Conservation (phyloP, 495 filamentous ascomycete genomes). For the Xylaria longipes region DNA sequence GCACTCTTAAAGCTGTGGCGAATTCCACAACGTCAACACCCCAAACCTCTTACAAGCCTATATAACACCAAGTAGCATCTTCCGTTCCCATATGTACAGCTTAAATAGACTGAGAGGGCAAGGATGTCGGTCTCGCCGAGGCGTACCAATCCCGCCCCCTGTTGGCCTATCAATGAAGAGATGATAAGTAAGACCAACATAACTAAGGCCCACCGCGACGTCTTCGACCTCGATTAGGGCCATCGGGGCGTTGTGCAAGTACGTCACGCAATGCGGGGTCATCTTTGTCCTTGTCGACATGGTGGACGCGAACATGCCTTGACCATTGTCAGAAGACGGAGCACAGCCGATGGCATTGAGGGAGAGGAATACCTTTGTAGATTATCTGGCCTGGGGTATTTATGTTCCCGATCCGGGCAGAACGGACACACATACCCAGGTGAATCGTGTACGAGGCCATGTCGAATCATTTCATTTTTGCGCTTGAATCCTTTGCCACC, state of each 20-base stretch:
- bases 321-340: conserved; percentile 30
- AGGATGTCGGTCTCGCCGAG: background rate
- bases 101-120: background rate
- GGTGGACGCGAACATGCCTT: conserved; percentile 89
- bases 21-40: conserved; percentile 15
- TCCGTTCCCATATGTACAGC: conserved; percentile 22
- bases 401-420: conserved; percentile 93
- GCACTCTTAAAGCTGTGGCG: conserved; percentile 24
- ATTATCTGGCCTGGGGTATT: conserved; percentile 96
- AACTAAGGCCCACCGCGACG: conserved; percentile 59
- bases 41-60: conserved; percentile 9
- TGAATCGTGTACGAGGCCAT: conserved; percentile 92
- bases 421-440: conserved; percentile 98
- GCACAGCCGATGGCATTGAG: conserved; percentile 1
- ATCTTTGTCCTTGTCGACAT: conserved; percentile 84
- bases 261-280: conserved; percentile 81
- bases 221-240: conserved; percentile 81
- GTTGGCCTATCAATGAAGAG: background rate
- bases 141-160: background rate
- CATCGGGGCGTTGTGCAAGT: conserved; percentile 81
- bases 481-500: conserved; percentile 96
- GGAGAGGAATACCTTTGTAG: conserved; percentile 79
- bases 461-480: conserved; percentile 99
- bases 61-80: background rate
- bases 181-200: background rate